A percentile compares a stretch with the other conserved stretches of the same genome.
These are phyloP conservation scores for Atalantia buxifolia DNA, from an alignment of 345 rosid genomes.

Conservation along the genomic window DNA sequence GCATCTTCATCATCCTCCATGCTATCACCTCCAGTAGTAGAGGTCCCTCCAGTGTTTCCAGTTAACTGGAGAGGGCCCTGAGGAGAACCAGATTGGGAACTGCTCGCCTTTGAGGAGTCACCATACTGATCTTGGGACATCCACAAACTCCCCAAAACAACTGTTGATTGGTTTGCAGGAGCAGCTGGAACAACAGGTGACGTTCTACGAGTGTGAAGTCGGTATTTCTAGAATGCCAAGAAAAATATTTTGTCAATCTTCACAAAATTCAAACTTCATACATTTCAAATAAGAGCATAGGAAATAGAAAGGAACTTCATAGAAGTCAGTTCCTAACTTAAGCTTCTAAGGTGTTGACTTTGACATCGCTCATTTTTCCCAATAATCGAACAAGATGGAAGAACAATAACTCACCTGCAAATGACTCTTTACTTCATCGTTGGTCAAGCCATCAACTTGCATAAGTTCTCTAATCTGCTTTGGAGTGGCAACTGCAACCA, in stretches of 20 bases:
- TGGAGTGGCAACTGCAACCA: conserved; percentile 81
- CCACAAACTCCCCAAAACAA: conserved; percentile 62
- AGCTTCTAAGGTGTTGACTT: conserved; percentile 2
- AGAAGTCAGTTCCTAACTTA: background rate
- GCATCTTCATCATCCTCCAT: conserved; percentile 80
- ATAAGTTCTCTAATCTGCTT: conserved; percentile 95
- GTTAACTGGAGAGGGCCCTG: conserved; percentile 77
- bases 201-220: conserved; percentile 61
- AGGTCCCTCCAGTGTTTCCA: conserved; percentile 49
- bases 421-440: conserved; percentile 99
- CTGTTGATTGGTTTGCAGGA: conserved; percentile 44
- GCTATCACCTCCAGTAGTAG: conserved; percentile 54
- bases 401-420: conserved; percentile 57
- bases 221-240: conserved; percentile 61
- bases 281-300: background rate
- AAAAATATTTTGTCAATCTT: conserved; percentile 13
- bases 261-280: background rate
- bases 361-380: conserved; percentile 1
- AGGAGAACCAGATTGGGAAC: conserved; percentile 68
- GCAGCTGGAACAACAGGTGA: conserved; percentile 24
- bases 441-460: conserved; percentile 93
- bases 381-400: conserved; percentile 3
- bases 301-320: background rate
- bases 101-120: conserved; percentile 48
- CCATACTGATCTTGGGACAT: conserved; percentile 47